These are phyloP conservation scores for Leishmania braziliensis DNA, from an alignment of 208 protist species.

Conservation along the genomic window DNA sequence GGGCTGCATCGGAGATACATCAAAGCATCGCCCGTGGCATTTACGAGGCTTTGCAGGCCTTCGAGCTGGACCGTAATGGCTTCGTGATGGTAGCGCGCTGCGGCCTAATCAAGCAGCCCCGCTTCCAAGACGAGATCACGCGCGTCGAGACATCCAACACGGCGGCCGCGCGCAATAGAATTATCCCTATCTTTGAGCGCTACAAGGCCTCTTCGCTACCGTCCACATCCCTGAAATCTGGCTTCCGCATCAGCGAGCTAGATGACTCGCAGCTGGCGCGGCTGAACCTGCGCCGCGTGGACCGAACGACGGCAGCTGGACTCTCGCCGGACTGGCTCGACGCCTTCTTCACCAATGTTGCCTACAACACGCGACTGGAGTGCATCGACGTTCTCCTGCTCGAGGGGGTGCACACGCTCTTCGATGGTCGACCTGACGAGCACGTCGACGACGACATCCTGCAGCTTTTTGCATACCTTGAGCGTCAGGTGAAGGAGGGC, in stretches of 20 bases:
- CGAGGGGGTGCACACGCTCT: conserved; percentile 84
- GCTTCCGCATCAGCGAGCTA: conserved; percentile 83
- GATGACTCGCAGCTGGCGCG: conserved; percentile 71
- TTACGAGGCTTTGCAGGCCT: conserved; percentile 80
- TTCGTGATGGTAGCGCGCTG: conserved; percentile 82
- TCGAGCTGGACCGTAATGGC: conserved; percentile 87
- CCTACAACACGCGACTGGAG: conserved; percentile 85
- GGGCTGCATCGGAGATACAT: conserved; percentile 74
- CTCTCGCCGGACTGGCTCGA: conserved; percentile 89
- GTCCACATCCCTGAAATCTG: conserved; percentile 80
- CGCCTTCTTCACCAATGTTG: conserved; percentile 87
- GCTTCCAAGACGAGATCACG: conserved; percentile 82
- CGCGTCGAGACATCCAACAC: conserved; percentile 78
- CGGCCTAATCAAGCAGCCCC: conserved; percentile 78
- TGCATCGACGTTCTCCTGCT: conserved; percentile 82
- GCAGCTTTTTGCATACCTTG: conserved; percentile 82
- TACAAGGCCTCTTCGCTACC: conserved; percentile 87
- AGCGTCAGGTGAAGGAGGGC: conserved; percentile 77
- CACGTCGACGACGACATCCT: conserved; percentile 83
- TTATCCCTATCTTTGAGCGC: conserved; percentile 85
- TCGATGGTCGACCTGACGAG: conserved; percentile 70
- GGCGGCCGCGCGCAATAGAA: conserved; percentile 76
- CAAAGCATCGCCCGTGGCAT: conserved; percentile 79
- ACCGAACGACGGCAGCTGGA: conserved; percentile 55
- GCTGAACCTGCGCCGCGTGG: conserved; percentile 76